Percentiles rank a stretch among this genome's conserved stretches.
Evolutionary conservation across 495 filamentous ascomycete species (phyloP).

Genomic region (Jackrogersella minutella): DNA sequence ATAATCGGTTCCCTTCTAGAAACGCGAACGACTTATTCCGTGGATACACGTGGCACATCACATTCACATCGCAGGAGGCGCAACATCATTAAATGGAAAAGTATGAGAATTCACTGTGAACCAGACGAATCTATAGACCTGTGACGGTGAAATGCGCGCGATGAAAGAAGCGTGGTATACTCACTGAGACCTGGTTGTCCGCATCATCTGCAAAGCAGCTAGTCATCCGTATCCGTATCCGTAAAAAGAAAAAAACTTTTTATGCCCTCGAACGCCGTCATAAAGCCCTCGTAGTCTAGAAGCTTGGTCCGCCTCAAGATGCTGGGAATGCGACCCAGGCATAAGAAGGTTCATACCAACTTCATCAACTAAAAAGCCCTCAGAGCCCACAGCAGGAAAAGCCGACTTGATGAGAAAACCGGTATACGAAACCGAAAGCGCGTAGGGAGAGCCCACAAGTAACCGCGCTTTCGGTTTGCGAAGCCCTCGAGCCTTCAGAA

Average conservation of each 20-base stretch:
- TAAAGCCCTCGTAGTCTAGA: constrained; percentile 46
- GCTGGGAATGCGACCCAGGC: constrained; percentile 30
- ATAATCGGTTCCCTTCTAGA: background rate
- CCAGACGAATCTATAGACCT: constrained; percentile 6
- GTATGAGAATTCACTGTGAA: constrained; percentile 10
- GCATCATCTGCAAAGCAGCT: constrained; percentile 2
- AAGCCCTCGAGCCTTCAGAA: constrained; percentile 51
- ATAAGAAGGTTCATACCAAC: constrained; percentile 56
- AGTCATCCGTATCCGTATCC: constrained; percentile 27
- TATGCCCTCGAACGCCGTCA: constrained; percentile 43
- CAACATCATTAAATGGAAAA: too few relatives aligned
- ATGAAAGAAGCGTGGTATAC: constrained; percentile 30
- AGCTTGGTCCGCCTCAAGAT: constrained; percentile 56
- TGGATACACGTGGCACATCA: background rate
- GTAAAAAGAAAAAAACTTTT: constrained; percentile 30
- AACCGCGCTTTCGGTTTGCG: constrained; percentile 13
- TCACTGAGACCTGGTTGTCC: constrained; percentile 22
- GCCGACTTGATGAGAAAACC: constrained; percentile 36
- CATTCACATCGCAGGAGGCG: background rate
- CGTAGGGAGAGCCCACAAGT: constrained; percentile 37
- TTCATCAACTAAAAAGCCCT: constrained; percentile 49
- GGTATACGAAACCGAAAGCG: constrained; percentile 42
- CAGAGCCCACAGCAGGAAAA: constrained; percentile 56
- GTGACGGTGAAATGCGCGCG: constrained; percentile 9
- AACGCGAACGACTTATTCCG: too few relatives aligned